A percentile compares a stretch with the other conserved stretches of the same genome.
phyloP scores from a whole-genome alignment of 345 rosid genomes.

The Gossypium sturtianum region DNA sequence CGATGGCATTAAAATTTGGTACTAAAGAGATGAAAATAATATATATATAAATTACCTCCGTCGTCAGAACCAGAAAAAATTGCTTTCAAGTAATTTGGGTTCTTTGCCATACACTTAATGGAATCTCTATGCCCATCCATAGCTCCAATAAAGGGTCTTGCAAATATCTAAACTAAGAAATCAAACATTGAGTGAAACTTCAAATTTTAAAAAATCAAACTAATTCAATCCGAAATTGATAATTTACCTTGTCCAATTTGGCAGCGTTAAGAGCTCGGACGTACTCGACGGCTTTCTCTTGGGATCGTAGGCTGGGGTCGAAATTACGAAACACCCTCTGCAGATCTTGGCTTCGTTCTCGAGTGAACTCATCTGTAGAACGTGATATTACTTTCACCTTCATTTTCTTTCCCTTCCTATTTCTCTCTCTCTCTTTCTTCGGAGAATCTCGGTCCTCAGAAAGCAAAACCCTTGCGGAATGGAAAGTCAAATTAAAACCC shows the following conservation, averaged over 20 bases:
- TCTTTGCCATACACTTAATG: slow-evolving; percentile 90
- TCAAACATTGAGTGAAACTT: background rate
- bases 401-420: slow-evolving; percentile 27
- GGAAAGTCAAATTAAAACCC: background rate
- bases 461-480: background rate
- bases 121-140: slow-evolving; percentile 94
- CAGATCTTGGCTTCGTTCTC: slow-evolving; percentile 94
- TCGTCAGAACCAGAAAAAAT: slow-evolving; percentile 93
- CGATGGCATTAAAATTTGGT: background rate
- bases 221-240: background rate
- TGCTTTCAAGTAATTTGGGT: slow-evolving; percentile 77
- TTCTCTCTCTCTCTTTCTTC: background rate
- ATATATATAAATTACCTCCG: slow-evolving; percentile 53
- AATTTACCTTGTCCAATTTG: slow-evolving; percentile 73
- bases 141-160: slow-evolving; percentile 88
- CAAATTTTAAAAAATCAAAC: background rate
- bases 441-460: background rate
- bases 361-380: slow-evolving; percentile 80
- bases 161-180: slow-evolving; percentile 54
- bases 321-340: slow-evolving; percentile 92
- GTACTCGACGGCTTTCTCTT: slow-evolving; percentile 85
- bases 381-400: slow-evolving; percentile 83
- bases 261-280: slow-evolving; percentile 89
- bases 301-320: slow-evolving; percentile 73
- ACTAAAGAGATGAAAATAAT: background rate